A percentile compares a stretch with the other conserved stretches of the same genome.
Conservation (phyloP, 352 stramenopile genomes). For the Aphanomyces invadans region DNA sequence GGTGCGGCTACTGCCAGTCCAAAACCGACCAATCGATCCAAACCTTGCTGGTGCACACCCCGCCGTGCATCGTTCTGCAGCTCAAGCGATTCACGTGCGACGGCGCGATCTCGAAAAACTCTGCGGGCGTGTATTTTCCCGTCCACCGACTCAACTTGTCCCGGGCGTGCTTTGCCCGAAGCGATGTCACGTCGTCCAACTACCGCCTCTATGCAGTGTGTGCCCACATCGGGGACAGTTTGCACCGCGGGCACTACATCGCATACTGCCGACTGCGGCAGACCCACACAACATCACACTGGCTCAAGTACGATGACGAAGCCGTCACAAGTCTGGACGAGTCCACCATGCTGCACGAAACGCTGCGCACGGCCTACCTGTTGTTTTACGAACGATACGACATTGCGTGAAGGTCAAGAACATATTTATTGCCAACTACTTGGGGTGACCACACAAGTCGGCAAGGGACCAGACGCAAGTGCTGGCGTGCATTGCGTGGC, state of each 20-base stretch:
- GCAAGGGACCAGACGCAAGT: too few species aligned
- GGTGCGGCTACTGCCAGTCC: constrained; percentile 53
- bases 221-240: constrained; percentile 50
- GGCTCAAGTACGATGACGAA: constrained; percentile 70
- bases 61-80: constrained; percentile 46
- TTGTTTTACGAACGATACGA: constrained; percentile 50
- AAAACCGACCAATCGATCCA: constrained; percentile 69
- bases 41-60: constrained; percentile 55
- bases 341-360: constrained; percentile 39
- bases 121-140: constrained; percentile 51
- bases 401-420: constrained; percentile 3
- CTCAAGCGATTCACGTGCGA: constrained; percentile 63
- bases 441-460: too few species aligned
- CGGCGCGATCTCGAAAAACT: constrained; percentile 44
- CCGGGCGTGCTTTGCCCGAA: constrained; percentile 52
- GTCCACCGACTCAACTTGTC: constrained; percentile 53
- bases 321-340: constrained; percentile 44
- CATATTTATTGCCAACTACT: neutral
- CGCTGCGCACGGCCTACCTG: constrained; percentile 53
- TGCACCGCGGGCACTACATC: constrained; percentile 70
- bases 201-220: constrained; percentile 66
- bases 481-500: too few species aligned
- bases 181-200: constrained; percentile 35
- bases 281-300: constrained; percentile 28
- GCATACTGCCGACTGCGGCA: constrained; percentile 36